These are phyloP conservation scores for Aspergillus sp. DNA, from an alignment of 2,329 filamentous ascomycete species.

Conservation along the genomic window DNA sequence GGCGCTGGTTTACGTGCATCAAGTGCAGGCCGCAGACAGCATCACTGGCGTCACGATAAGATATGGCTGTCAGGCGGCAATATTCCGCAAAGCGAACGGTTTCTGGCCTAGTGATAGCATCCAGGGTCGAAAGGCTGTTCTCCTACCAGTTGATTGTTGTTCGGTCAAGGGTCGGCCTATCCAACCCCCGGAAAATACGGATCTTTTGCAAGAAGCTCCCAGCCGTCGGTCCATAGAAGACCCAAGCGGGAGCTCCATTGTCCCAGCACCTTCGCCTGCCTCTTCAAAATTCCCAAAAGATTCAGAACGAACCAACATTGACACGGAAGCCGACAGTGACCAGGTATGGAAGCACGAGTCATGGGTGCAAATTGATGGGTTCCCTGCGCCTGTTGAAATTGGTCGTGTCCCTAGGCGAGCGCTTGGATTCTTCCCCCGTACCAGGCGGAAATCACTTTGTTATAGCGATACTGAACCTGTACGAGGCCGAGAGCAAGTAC, in stretches of 20 bases:
- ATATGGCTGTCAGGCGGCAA: slow-evolving; percentile 81
- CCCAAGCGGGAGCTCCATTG: slow-evolving; percentile 34
- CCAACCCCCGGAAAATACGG: slow-evolving; percentile 27
- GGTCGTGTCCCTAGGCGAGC: slow-evolving; percentile 76
- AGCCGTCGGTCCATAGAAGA: slow-evolving; percentile 29
- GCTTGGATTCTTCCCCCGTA: slow-evolving; percentile 88
- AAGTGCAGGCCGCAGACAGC: slow-evolving; percentile 78
- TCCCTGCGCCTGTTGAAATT: slow-evolving; percentile 74
- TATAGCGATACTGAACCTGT: slow-evolving; percentile 59
- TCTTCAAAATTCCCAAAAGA: slow-evolving; percentile 7
- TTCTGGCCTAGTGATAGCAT: slow-evolving; percentile 94
- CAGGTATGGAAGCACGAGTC: slow-evolving; percentile 80
- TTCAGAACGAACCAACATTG: slow-evolving; percentile 11
- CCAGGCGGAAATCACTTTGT: slow-evolving; percentile 75
- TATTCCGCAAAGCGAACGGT: slow-evolving; percentile 83
- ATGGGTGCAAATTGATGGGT: slow-evolving; percentile 79
- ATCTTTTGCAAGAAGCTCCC: slow-evolving; percentile 26
- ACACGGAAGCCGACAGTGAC: slow-evolving; percentile 55
- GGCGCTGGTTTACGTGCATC: slow-evolving; percentile 86
- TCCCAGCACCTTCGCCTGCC: slow-evolving; percentile 19
- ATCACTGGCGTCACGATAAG: slow-evolving; percentile 87
- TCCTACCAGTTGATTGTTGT: slow-evolving; percentile 87
- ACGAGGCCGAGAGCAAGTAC: slow-evolving; percentile 32
- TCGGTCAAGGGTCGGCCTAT: slow-evolving; percentile 71
- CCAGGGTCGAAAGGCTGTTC: slow-evolving; percentile 75